phyloP scores from a whole-genome alignment of 1,139 yeast species.

The Pichia cactophila region DNA sequence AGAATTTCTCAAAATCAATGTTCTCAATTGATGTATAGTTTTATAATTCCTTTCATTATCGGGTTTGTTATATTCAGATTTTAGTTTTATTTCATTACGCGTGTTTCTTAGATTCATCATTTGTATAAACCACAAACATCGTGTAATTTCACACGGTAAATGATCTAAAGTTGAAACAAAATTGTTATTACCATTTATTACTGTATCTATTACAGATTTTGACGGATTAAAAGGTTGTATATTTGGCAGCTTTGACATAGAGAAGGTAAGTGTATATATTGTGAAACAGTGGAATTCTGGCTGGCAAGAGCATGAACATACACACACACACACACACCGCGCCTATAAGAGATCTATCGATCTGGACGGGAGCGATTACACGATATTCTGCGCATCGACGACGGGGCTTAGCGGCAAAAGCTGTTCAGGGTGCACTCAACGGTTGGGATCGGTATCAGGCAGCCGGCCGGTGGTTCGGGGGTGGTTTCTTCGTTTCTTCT shows the following conservation, averaged over 20 bases:
- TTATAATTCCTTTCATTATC: neutral
- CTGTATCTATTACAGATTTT: constrained; percentile 1
- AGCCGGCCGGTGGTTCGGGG: too few relatives aligned
- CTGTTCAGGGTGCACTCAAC: too few relatives aligned
- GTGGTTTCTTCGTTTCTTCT: too few relatives aligned
- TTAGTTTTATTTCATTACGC: constrained; percentile 8
- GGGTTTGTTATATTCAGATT: constrained; percentile 8
- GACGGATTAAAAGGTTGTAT: neutral
- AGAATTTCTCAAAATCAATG: constrained; percentile 15
- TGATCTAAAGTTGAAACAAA: constrained; percentile 37
- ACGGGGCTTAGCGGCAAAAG: too few relatives aligned
- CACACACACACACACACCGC: too few relatives aligned
- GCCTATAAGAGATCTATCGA: too few relatives aligned
- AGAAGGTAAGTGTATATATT: neutral
- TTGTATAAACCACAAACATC: constrained; percentile 42
- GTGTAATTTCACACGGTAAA: constrained; percentile 40
- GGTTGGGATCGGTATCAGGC: too few relatives aligned
- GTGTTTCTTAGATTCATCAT: constrained; percentile 30
- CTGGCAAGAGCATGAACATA: too few relatives aligned
- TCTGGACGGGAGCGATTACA: too few relatives aligned
- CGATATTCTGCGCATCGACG: too few relatives aligned
- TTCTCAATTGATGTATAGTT: neutral
- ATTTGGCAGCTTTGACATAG: neutral
- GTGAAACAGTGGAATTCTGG: too few relatives aligned
- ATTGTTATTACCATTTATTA: constrained; percentile 23